phyloP scores from a whole-genome alignment of 2,329 filamentous ascomycete species.

The Ceratocystis diversiconidia region DNA sequence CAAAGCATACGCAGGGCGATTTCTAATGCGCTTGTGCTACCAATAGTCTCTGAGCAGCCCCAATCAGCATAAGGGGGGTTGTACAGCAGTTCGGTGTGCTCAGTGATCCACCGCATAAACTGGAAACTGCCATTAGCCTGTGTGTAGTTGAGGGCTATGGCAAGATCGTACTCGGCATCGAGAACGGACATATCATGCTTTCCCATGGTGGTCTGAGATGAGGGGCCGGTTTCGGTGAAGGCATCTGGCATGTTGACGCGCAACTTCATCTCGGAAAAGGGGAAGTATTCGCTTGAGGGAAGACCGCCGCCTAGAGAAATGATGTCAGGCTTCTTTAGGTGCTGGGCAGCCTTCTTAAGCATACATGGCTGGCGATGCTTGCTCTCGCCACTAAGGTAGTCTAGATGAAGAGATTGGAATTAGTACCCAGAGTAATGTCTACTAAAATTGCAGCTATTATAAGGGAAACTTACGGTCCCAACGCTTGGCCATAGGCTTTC shows the following conservation, averaged over 20 bases:
- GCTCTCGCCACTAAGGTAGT: conserved; percentile 49
- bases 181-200: conserved; percentile 55
- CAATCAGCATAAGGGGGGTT: conserved; percentile 82
- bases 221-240: conserved; percentile 56
- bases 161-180: conserved; percentile 48
- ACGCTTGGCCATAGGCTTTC: conserved; percentile 62
- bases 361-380: conserved; percentile 47
- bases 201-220: conserved; percentile 48
- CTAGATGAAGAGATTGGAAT: conserved; percentile 23
- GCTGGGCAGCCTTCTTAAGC: conserved; percentile 70
- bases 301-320: conserved; percentile 89
- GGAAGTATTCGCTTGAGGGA: conserved; percentile 81
- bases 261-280: conserved; percentile 65
- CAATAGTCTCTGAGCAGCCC: conserved; percentile 68
- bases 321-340: conserved; percentile 65
- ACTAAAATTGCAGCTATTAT: no score
- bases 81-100: conserved; percentile 88
- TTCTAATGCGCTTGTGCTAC: conserved; percentile 76
- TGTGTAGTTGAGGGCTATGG: conserved; percentile 84
- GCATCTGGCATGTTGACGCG: conserved; percentile 50
- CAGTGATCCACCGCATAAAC: conserved; percentile 77
- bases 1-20: conserved; percentile 72
- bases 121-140: conserved; percentile 77
- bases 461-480: conserved; percentile 59
- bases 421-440: conserved; percentile 8